Base-by-base conservation (phyloP, 2,329 filamentous ascomycete species). In the Fusarium nematophilum region DNA sequence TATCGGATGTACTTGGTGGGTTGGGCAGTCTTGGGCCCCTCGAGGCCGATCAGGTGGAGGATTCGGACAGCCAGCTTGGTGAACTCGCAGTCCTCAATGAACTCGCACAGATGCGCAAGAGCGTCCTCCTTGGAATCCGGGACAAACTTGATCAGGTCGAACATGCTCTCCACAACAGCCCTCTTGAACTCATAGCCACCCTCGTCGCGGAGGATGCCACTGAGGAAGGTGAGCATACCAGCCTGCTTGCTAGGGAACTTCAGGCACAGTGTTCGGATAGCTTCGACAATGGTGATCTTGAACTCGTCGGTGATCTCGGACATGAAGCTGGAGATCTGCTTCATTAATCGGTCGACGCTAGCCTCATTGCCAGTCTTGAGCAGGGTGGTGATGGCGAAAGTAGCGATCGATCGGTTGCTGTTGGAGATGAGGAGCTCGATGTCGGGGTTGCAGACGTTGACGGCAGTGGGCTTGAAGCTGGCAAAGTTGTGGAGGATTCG, bases 231-330 rank as follows among this genome's bases (percentile, higher is more conserved):
- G 46, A 99, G 88, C 93, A 99, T 98, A 60, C 93, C 93, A 39
- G 94, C 94, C 79, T 99, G 95, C 81, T 99, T 99, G 80, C 87
- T 93, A 27, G 95, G 95, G 80, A 99, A 99, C 79, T 99, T 99
- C 68, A 99, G 83, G 75, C 94, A 98, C 33, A 99, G 81, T 4
- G 95, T 98, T 58, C 95, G 90, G 72, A 99, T 97, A 34, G 95
- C 95, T 77, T 99, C 95, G 36, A 99, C 94, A 70, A 99, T 97
- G n/a, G 95, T 99, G 67, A 99, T 97, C 83, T 98, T 99, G 84
- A 99, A 99, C 77, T 99, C 95, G 73, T 99, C 95, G 6, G 94
- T 97, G 66, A 98, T 98, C 77, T 98, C 95, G 5, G 93, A 92
- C 95, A 99, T 98, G 81, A 99, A 97, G 31, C 91, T 90, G 18